Percentiles rank a stretch among this genome's conserved stretches.
These are phyloP conservation scores for Mucuna pruriens DNA, from an alignment of 306 rosid species.

Conservation along the genomic window DNA sequence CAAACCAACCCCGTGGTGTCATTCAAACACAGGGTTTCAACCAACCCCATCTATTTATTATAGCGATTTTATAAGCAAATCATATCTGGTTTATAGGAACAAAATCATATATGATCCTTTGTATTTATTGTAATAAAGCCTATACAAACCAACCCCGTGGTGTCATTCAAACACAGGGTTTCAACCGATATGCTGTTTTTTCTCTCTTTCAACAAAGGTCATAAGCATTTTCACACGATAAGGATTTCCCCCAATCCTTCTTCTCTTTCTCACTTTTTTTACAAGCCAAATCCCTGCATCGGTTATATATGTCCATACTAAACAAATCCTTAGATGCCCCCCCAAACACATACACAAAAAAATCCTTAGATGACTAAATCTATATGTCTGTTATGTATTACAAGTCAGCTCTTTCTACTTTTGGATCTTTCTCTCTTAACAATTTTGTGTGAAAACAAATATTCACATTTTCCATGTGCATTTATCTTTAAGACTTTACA, in stretches of 20 bases:
- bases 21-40: no score
- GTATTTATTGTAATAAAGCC: no score
- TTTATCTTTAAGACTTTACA: background rate
- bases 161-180: no score
- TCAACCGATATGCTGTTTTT: no score
- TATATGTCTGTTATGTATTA: background rate
- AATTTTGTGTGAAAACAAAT: slow-evolving; percentile 6
- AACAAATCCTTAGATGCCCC: background rate
- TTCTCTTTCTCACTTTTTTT: background rate
- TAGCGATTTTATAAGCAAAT: no score
- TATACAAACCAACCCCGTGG: no score
- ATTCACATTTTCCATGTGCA: background rate
- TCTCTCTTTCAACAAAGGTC: no score
- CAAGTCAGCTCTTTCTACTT: background rate
- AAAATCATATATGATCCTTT: no score
- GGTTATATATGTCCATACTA: background rate
- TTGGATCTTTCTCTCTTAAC: background rate
- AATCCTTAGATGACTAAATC: background rate
- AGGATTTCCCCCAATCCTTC: background rate
- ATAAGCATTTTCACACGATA: slow-evolving; percentile 6
- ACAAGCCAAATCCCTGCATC: slow-evolving; percentile 1
- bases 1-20: no score
- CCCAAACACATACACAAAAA: background rate
- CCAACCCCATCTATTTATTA: no score
- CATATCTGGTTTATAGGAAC: no score